A percentile compares a stretch with the other conserved stretches of the same genome.
phyloP scores from a whole-genome alignment of 768 basidiomycete genomes.

The Trametes punicea region DNA sequence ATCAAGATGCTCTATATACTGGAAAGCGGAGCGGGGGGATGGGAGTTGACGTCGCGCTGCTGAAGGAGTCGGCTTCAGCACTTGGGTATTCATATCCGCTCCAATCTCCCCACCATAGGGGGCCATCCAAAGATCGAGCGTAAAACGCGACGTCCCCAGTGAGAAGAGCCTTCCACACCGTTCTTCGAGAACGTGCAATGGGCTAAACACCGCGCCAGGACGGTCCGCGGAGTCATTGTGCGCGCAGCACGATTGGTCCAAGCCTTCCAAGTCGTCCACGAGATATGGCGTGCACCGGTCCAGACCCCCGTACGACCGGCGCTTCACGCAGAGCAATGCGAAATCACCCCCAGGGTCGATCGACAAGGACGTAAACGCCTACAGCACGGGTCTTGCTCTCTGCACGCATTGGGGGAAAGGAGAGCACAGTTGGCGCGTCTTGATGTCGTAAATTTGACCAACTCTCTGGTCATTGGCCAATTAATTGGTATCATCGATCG shows the following conservation, averaged over 20 bases:
- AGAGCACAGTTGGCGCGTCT: background rate
- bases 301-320: background rate
- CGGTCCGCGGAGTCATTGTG: background rate
- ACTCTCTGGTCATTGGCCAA: background rate
- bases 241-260: background rate
- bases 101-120: too few species aligned
- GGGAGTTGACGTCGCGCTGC: too few species aligned
- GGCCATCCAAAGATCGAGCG: background rate
- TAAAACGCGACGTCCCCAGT: background rate
- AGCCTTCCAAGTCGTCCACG: background rate
- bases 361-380: background rate
- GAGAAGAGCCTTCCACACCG: background rate
- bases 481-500: too few species aligned
- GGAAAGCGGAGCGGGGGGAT: too few species aligned
- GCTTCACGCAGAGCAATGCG: background rate
- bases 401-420: background rate
- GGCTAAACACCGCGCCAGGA: background rate
- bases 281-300: background rate
- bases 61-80: too few species aligned
- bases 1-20: too few species aligned
- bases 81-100: too few species aligned
- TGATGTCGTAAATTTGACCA: background rate
- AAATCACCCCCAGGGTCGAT: background rate
- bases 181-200: background rate
- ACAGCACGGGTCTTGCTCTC: background rate